A percentile compares a stretch with the other conserved stretches of the same genome.
Evolutionary conservation across 2,329 filamentous ascomycete genomes (phyloP).

Genomic region (Ceratocystis ficicola): DNA sequence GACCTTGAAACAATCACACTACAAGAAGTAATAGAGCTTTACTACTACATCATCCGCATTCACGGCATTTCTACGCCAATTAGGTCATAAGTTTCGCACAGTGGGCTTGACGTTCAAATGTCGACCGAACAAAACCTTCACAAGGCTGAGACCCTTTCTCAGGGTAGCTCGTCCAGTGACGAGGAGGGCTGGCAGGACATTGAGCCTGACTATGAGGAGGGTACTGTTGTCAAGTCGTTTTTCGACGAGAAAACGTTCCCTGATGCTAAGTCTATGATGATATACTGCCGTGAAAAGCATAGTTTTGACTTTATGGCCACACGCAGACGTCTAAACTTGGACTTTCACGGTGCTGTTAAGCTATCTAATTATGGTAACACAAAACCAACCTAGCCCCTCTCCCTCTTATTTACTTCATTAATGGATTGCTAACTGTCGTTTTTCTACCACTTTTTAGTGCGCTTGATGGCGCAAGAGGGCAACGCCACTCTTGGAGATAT

Average conservation of each 20-base stretch:
- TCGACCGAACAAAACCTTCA: conserved; percentile 15
- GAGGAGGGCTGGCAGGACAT: conserved; percentile 42
- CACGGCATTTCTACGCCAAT: neutral
- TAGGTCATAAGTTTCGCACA: neutral
- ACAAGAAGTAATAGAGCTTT: neutral
- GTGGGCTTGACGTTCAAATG: conserved; percentile 2
- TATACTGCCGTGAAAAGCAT: conserved; percentile 53
- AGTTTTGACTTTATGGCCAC: conserved; percentile 54
- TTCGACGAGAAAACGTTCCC: conserved; percentile 55
- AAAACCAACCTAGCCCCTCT: neutral
- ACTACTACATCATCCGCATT: neutral
- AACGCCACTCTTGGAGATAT: conserved; percentile 45
- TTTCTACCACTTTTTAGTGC: conserved; percentile 31
- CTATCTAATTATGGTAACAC: conserved; percentile 54
- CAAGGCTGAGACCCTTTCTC: conserved; percentile 14
- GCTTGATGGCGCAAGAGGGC: conserved; percentile 36
- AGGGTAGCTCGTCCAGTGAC: conserved; percentile 27
- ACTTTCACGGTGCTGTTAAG: conserved; percentile 63
- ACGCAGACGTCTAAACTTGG: conserved; percentile 46
- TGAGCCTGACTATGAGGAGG: conserved; percentile 52
- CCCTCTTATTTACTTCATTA: neutral
- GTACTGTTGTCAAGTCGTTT: conserved; percentile 51
- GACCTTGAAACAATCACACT: neutral
- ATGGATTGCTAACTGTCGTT: neutral
- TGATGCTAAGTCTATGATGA: conserved; percentile 52